These are phyloP conservation scores for Austroboletus rostrupii DNA, from an alignment of 1,284 basidiomycete species.

Conservation along the genomic window DNA sequence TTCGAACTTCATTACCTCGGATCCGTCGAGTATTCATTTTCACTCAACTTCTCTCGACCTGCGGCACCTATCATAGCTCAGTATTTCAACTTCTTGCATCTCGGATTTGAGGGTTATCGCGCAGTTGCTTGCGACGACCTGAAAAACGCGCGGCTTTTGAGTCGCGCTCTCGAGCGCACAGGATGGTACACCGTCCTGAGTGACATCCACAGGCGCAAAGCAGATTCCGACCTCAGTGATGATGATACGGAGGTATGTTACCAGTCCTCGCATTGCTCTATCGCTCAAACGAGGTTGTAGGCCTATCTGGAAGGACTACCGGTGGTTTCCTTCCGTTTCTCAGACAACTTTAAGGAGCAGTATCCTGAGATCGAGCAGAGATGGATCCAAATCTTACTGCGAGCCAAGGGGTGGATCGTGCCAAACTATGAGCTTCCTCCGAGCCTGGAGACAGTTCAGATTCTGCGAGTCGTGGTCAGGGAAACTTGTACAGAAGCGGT, in stretches of 20 bases:
- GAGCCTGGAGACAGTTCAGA: slow-evolving; percentile 63
- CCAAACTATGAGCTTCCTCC: slow-evolving; percentile 86
- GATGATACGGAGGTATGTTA: slow-evolving; percentile 51
- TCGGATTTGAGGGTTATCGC: slow-evolving; percentile 82
- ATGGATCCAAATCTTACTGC: slow-evolving; percentile 83
- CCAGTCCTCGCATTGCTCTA: slow-evolving; percentile 2
- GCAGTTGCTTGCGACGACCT: slow-evolving; percentile 73
- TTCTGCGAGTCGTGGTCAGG: slow-evolving; percentile 83
- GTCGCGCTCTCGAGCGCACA: slow-evolving; percentile 80
- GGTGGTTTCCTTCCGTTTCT: slow-evolving; percentile 90
- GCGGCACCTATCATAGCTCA: slow-evolving; percentile 89
- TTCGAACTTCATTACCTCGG: slow-evolving; percentile 89
- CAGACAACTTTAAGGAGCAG: slow-evolving; percentile 67
- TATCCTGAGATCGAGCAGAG: slow-evolving; percentile 79
- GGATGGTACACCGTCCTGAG: slow-evolving; percentile 75
- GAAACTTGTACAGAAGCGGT: slow-evolving; percentile 68
- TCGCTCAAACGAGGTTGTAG: slow-evolving; percentile 32
- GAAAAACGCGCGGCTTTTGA: slow-evolving; percentile 81
- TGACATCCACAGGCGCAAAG: slow-evolving; percentile 57
- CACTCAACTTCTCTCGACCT: slow-evolving; percentile 92
- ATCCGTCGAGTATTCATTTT: slow-evolving; percentile 70
- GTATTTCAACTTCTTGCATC: slow-evolving; percentile 87
- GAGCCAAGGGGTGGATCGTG: slow-evolving; percentile 82
- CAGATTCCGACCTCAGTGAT: slow-evolving; percentile 37
- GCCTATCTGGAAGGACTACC: slow-evolving; percentile 78